Base-by-base conservation (phyloP, 2,329 filamentous ascomycete genomes). In the Diaporthe eres region DNA sequence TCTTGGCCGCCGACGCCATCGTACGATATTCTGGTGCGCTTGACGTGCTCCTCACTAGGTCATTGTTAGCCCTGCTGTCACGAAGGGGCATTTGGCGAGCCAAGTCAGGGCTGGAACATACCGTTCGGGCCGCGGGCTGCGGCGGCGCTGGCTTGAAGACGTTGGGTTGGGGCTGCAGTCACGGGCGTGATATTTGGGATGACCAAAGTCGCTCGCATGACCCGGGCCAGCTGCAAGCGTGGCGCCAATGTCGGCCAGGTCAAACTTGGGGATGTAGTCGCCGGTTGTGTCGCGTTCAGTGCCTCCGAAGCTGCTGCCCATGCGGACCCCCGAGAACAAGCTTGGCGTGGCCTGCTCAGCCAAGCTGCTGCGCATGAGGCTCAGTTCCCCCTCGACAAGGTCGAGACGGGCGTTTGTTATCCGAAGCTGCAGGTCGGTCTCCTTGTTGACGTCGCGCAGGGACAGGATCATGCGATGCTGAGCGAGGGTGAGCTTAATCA, bases 371-470 rank as follows among this genome's bases (percentile, higher is more conserved):
- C 42, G 61, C 61, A 49, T 49, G 19, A 65, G 42, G 25, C 5
- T 15, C 44, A 71, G 1, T 28, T 72, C 57, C 37, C 10, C 44
- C 57, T 75, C 44, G 19, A 72, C 3, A 42, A 71, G 74, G 37
- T 44, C n/a, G 31, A 75, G 42, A 28, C 44, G 49, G 13, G 55
- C 25, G 15, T 34, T 71, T 57, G 42, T 49, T 13, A 39, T 37
- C 9, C 42, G 55, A 4, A 71, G 65, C 25, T 31, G 22, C 22
- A 34, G 6, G 22, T 10, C 34, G 15, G 87, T 37, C 47, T 53
- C 34, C n/a, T 53, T 25, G 49, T 65, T 65, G 57, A 74, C 65
- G 22, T 53, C 22, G n/a, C 75, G 71, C 17, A 78, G 74, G 34
- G 51, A 34, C 44, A 39, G 57, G 39, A 75, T 67, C 57, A 57